Evolutionary conservation across 1,139 yeast genomes (phyloP).

Genomic region (Suhomyces maxii): DNA sequence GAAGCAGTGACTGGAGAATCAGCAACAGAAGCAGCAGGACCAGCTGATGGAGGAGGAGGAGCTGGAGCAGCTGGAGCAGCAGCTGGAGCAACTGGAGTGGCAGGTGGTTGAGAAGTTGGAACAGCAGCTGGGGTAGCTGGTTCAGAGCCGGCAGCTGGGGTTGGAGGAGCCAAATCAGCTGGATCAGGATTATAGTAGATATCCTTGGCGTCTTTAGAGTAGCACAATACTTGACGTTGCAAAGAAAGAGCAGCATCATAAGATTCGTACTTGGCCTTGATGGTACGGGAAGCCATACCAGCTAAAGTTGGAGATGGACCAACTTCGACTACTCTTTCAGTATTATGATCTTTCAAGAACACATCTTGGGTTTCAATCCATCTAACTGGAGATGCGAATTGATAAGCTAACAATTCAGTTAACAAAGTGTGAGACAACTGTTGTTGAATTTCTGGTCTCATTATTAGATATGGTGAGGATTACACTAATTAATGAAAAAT

Average conservation of each 20-base stretch:
- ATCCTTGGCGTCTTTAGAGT: constrained; percentile 93
- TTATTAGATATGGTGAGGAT: constrained; percentile 20
- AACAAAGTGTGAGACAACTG: constrained; percentile 92
- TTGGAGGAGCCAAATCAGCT: constrained; percentile 54
- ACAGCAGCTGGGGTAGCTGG: constrained; percentile 26
- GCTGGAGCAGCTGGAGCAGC: constrained; percentile 49
- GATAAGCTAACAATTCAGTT: constrained; percentile 95
- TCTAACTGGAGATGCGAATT: constrained; percentile 98
- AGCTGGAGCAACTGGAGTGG: constrained; percentile 43
- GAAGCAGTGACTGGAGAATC: constrained; percentile 90
- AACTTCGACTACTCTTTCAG: constrained; percentile 95
- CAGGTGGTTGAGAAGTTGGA: constrained; percentile 14
- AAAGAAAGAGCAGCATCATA: constrained; percentile 96
- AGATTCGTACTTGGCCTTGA: constrained; percentile 93
- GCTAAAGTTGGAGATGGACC: constrained; percentile 99
- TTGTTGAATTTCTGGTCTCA: constrained; percentile 98
- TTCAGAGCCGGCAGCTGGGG: constrained; percentile 27
- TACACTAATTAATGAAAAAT: neutral
- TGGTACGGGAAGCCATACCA: constrained; percentile 97
- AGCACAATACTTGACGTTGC: constrained; percentile 95
- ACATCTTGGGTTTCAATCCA: constrained; percentile 99
- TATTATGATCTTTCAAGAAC: constrained; percentile 86
- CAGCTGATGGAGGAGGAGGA: constrained; percentile 53
- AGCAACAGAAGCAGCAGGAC: constrained; percentile 73
- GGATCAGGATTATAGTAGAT: constrained; percentile 95